A percentile compares a stretch with the other conserved stretches of the same genome.
Conservation (phyloP, 108 stramenopile genomes). For the Poteriospumella lacustris region DNA sequence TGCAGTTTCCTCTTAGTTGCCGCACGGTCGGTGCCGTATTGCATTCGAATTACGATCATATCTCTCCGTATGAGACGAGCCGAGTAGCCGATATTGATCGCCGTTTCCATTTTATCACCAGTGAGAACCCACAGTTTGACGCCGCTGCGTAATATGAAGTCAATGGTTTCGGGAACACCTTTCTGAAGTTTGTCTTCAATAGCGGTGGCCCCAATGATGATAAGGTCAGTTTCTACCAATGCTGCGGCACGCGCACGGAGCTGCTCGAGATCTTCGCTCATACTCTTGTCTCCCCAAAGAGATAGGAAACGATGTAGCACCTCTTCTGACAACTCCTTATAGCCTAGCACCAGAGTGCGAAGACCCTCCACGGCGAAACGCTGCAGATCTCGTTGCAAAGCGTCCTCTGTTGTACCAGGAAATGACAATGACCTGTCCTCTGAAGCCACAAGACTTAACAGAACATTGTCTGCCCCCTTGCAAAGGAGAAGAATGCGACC, state of each 20-base stretch:
- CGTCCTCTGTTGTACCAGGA: constrained; percentile 18
- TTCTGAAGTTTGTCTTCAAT: constrained; percentile 95
- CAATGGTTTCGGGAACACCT: constrained; percentile 83
- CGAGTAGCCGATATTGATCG: constrained; percentile 88
- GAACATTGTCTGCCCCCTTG: constrained; percentile 86
- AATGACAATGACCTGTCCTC: constrained; percentile 31
- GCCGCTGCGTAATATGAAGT: constrained; percentile 73
- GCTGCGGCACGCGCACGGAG: constrained; percentile 53
- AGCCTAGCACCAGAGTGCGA: constrained; percentile 83
- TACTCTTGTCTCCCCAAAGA: too few species aligned
- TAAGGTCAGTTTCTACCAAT: constrained; percentile 71
- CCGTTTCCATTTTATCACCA: constrained; percentile 94
- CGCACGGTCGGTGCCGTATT: too few species aligned
- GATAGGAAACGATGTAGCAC: too few species aligned
- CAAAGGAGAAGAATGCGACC: constrained; percentile 61
- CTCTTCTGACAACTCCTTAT: constrained; percentile 65
- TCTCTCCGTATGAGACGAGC: too few species aligned
- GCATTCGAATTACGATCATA: too few species aligned
- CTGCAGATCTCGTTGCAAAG: too few species aligned
- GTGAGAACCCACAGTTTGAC: constrained; percentile 95
- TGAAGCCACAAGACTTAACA: constrained; percentile 65
- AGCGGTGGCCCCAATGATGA: constrained; percentile 84
- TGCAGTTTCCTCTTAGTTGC: too few species aligned
- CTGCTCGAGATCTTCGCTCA: constrained; percentile 62
- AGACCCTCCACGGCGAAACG: constrained; percentile 81